phyloP scores from a whole-genome alignment of 75 land plant genomes.

The Pinus taeda region DNA sequence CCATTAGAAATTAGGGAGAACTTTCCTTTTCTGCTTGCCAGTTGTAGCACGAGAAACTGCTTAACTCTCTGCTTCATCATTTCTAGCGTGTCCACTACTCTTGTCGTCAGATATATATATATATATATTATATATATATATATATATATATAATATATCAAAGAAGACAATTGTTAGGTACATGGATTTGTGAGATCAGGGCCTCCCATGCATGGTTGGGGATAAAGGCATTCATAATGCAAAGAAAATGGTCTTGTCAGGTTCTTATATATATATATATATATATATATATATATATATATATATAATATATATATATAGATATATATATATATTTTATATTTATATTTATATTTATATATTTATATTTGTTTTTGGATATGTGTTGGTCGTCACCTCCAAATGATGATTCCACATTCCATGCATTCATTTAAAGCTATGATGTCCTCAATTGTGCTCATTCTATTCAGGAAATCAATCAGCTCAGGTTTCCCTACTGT shows the following conservation, averaged over 20 bases:
- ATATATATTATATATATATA: too few relatives aligned
- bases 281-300: too few relatives aligned
- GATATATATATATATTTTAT: neutral
- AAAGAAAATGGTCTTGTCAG: constrained; percentile 56
- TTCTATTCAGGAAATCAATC: constrained; percentile 32
- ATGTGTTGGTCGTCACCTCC: constrained; percentile 24
- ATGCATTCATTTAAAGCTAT: constrained; percentile 37
- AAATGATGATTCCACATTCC: constrained; percentile 43
- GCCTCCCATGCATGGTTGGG: constrained; percentile 49
- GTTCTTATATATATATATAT: neutral
- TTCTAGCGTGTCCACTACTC: constrained; percentile 62
- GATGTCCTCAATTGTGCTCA: constrained; percentile 53
- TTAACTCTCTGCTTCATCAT: constrained; percentile 69
- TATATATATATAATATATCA: too few relatives aligned
- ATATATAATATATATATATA: neutral
- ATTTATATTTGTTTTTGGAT: constrained; percentile 3
- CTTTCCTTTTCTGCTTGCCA: too few relatives aligned
- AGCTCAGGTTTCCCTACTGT: constrained; percentile 79
- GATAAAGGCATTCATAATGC: constrained; percentile 49
- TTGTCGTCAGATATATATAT: constrained; percentile 75
- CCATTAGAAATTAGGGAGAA: too few relatives aligned
- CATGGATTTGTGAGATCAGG: constrained; percentile 52
- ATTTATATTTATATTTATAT: too few relatives aligned
- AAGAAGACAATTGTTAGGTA: constrained; percentile 29
- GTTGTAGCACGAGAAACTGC: constrained; percentile 46